Evolutionary conservation across 2,329 filamentous ascomycete genomes (phyloP), one percentile per base, ranked within the genome.

Genomic region (Calonectria pteridis): DNA sequence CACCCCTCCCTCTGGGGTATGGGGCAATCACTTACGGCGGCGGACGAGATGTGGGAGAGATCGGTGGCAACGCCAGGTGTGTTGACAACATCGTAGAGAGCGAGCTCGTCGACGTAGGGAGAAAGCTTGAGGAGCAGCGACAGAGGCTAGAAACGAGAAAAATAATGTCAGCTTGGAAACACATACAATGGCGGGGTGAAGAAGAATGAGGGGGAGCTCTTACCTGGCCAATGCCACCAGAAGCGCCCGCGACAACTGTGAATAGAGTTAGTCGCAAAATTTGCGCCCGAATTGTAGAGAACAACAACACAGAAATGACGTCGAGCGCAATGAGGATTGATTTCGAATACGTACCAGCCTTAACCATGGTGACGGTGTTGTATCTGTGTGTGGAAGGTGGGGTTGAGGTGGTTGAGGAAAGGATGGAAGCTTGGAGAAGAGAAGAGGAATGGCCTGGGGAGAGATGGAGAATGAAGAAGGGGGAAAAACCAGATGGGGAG

Each of bases 71-170:
- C 97, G 87, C 97, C 97, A 81, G 95, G 96, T 65, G 95, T 97
- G 91, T 98, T 98, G 87, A 98, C 96, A 79, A 99, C 96, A 98
- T 99, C 97, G 90, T 98, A 99, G 82, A 99, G 94, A 75, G 95
- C 91, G 82, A 99, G 94, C 89, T 98, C 95, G 83, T 96, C 94
- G 82, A 99, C 90, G 83, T 95, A 92, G 78, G 95, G 94, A 84
- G 90, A 94, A 79, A 94, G 92, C 92, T 99, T 99, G 85, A 98
- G 91, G 82, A 99, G 94, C 80, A 99, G 94, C 78, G 97, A 99
- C 83, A 99, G 91, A 80, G 97, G 97, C 96, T 98, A 70, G 31
- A 67, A 50, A 43, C 84, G 53, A 72, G 46, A 28, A 62, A 28
- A 20, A 71, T 63, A 65, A 76, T 72, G 73, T 82, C 73, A 82